These are phyloP conservation scores for Mangifera indica DNA, from an alignment of 345 rosid species.

Conservation along the genomic window DNA sequence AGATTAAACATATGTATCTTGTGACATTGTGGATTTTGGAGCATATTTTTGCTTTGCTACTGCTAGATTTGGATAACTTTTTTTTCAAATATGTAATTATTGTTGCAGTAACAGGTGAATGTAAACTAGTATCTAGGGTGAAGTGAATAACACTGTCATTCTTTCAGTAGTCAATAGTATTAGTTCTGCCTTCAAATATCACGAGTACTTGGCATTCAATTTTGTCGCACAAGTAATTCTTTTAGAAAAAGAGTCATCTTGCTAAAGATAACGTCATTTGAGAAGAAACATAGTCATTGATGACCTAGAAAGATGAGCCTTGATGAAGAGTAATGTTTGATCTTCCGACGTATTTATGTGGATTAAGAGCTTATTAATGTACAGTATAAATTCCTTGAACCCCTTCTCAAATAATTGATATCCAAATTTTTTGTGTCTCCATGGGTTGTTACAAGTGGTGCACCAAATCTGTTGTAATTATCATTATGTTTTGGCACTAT, in stretches of 20 bases:
- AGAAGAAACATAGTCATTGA: neutral
- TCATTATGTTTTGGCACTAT: neutral
- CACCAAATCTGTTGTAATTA: neutral
- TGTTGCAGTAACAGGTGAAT: neutral
- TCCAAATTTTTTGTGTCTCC: neutral
- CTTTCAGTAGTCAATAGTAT: neutral
- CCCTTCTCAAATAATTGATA: neutral
- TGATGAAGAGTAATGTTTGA: neutral
- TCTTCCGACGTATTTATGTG: neutral
- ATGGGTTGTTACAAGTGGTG: neutral
- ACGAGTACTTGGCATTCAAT: neutral
- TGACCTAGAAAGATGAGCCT: neutral
- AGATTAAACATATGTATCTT: neutral
- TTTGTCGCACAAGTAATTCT: neutral
- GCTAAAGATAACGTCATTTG: neutral
- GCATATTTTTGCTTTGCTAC: neutral
- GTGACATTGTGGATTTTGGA: neutral
- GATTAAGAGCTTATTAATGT: neutral
- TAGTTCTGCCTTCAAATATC: neutral
- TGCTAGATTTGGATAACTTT: neutral
- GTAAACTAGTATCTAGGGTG: slow-evolving; percentile 1
- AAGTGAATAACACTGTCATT: neutral
- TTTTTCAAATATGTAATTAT: neutral
- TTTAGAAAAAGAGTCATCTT: neutral
- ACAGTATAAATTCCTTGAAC: neutral